Conservation (phyloP, 106 monocot species). For the Dendrobium officinale region DNA sequence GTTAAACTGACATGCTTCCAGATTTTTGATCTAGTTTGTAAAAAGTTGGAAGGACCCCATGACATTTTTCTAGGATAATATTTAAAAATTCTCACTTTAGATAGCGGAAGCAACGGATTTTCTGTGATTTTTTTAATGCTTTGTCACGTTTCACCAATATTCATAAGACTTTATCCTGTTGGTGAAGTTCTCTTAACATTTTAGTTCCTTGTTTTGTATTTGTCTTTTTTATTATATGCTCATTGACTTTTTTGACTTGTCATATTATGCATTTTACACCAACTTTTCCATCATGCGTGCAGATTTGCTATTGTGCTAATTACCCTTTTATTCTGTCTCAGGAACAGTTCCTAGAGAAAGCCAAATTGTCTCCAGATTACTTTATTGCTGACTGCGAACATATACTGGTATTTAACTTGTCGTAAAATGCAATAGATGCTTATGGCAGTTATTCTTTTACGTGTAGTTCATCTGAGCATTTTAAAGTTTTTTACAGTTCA, state of each 20-base stretch:
- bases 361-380: conserved; percentile 91
- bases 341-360: conserved; percentile 83
- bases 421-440: not conserved
- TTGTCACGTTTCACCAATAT: not conserved
- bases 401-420: conserved; percentile 46
- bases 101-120: too few relatives aligned
- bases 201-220: not conserved
- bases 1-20: too few relatives aligned
- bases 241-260: not conserved
- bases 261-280: not conserved
- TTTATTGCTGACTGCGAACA: conserved; percentile 80
- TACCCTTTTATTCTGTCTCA: conserved; percentile 17
- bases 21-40: too few relatives aligned
- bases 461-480: not conserved
- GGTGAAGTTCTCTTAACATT: too few relatives aligned
- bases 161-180: not conserved
- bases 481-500: not conserved
- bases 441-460: not conserved
- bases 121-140: too few relatives aligned
- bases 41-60: too few relatives aligned
- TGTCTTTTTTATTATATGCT: not conserved
- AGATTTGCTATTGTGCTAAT: not conserved
- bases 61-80: too few relatives aligned
- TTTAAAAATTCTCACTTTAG: too few relatives aligned
- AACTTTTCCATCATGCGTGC: not conserved